Evolutionary conservation across 2,329 filamentous ascomycete species (phyloP), one percentile per base, ranked within the genome.

Genomic region (Claviceps arundinis): DNA sequence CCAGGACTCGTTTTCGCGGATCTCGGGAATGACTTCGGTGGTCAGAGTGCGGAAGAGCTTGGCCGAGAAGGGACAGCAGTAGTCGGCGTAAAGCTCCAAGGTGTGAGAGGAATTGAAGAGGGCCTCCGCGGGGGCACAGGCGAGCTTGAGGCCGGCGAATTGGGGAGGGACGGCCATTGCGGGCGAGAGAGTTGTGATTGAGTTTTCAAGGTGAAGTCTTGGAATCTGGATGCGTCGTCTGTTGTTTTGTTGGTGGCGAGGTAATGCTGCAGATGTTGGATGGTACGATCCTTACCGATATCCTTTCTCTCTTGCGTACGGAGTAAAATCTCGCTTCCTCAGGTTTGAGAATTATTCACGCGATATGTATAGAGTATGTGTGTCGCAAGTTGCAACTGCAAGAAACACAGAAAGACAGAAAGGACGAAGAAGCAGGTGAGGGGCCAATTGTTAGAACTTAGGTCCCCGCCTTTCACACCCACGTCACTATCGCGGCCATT

Each of bases 31-130:
- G 54, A 95, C 78, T 34, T 73, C 69, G 53, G 68, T 72, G 68
- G 84, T 83, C 60, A 96, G 70, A 2, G 86, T 91, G 56, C 82
- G 79, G 78, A 93, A 96, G 61, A 89, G 70, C 64, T 75, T 74
- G 55, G 74, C 75, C n/a, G 73, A 77, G 66, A 73, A 81, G 42
- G 89, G 89, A 67, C 90, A 96, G 63, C 89, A 86, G 73, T 95
- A 96, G 74, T 96, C 90, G 59, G 95, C 82, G 68, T 87, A 84
- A 50, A 84, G 56, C 65, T 84, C 81, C 48, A 84, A 65, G 0
- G 79, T 82, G 70, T 84, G 80, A 16, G 73, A 66, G 5, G 75
- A 69, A 41, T 71, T n/a, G 67, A 61, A 14, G 11, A 67, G 55
- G 34, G 65, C 52, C 30, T 34, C 30, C 30, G 67, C 59, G 13